These are phyloP conservation scores for Pseudogymnoascus sp. DNA, from an alignment of 2,329 filamentous ascomycete genomes.

Conservation along the genomic window DNA sequence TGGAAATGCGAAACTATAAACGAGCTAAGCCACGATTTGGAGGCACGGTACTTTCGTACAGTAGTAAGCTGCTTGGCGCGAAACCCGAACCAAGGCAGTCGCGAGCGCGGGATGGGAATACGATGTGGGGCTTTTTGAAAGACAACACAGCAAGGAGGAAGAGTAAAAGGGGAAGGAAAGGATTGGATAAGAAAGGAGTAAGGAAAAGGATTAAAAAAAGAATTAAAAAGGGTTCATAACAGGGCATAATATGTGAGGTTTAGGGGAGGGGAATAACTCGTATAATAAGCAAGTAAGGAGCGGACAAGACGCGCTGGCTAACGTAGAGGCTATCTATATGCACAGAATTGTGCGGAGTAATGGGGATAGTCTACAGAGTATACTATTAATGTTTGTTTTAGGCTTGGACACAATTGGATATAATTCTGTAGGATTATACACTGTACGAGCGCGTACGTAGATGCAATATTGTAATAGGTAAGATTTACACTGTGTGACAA, in stretches of 20 bases:
- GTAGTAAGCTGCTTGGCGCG: constrained; percentile 6
- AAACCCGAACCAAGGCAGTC: background rate
- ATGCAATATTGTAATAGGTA: too few relatives aligned
- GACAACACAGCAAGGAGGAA: background rate
- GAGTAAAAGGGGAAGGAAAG: background rate
- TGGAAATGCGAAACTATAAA: background rate
- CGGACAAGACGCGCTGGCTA: background rate
- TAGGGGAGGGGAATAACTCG: background rate
- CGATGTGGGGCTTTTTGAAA: background rate
- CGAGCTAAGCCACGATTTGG: constrained; percentile 7
- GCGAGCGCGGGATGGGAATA: background rate
- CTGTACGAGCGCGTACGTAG: background rate
- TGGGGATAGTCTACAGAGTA: background rate
- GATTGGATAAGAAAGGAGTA: background rate
- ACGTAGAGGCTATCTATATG: too few relatives aligned
- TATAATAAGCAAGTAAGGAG: background rate
- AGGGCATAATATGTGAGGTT: background rate
- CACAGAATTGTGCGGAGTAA: too few relatives aligned
- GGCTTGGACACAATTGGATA: background rate
- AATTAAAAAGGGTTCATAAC: background rate
- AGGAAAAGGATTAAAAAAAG: background rate
- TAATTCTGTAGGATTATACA: background rate
- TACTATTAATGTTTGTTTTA: background rate
- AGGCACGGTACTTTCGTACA: constrained; percentile 3
- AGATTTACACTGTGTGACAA: background rate